These are phyloP conservation scores for Acer yangbiense DNA, from an alignment of 345 rosid genomes.

Conservation along the genomic window DNA sequence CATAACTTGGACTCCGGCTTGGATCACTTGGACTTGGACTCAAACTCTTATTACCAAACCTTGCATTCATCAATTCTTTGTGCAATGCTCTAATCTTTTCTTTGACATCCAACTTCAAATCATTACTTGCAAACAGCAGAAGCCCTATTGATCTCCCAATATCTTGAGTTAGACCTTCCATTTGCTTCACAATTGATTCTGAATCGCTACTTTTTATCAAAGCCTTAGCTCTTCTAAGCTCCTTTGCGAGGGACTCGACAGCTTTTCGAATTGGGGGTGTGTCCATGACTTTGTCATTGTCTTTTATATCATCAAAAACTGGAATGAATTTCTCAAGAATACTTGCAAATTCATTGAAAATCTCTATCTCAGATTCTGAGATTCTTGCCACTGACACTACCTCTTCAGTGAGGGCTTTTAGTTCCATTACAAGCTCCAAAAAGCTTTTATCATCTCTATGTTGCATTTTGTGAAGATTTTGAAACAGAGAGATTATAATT, in stretches of 20 bases:
- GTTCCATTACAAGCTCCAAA: conserved; percentile 37
- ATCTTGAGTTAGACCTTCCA: conserved; percentile 50
- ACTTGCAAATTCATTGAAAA: conserved; percentile 39
- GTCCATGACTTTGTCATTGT: conserved; percentile 33
- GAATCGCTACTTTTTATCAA: conserved; percentile 37
- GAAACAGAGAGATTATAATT: background rate
- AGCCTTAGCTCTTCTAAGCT: conserved; percentile 42
- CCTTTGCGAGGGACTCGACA: conserved; percentile 44
- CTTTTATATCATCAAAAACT: conserved; percentile 40
- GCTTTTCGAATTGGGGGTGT: conserved; percentile 44
- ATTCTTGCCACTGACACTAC: conserved; percentile 37
- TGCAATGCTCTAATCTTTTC: conserved; percentile 45
- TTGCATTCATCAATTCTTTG: conserved; percentile 56
- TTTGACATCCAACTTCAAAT: conserved; percentile 42
- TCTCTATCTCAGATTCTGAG: conserved; percentile 35
- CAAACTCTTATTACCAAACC: conserved; percentile 27
- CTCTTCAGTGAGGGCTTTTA: conserved; percentile 37
- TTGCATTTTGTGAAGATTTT: conserved; percentile 26
- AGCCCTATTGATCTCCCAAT: conserved; percentile 76
- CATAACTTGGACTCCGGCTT: conserved; percentile 29
- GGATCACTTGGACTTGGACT: conserved; percentile 29
- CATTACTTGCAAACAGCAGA: conserved; percentile 53
- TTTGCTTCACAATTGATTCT: conserved; percentile 31
- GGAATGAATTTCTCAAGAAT: conserved; percentile 50
- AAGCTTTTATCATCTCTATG: conserved; percentile 35